phyloP scores from a whole-genome alignment of 2,329 filamentous ascomycete genomes.

The Talaromyces sp. region DNA sequence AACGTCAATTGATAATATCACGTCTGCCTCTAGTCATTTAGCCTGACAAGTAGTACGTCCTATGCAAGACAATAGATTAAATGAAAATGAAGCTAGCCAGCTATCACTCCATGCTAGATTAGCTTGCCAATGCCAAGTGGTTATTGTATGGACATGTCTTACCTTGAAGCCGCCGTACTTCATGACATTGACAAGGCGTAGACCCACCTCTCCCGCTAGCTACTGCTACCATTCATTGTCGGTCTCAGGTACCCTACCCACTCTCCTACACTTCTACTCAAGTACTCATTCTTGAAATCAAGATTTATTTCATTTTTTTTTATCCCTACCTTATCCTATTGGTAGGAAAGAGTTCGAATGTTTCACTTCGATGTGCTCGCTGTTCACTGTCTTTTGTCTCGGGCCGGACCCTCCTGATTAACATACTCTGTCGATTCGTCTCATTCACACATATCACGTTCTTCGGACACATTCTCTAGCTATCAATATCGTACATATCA shows the following conservation, averaged over 20 bases:
- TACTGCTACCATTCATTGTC: not conserved
- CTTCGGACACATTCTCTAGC: not conserved
- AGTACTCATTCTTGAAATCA: not conserved
- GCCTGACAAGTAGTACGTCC: not conserved
- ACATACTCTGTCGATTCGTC: not conserved
- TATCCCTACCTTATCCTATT: not conserved
- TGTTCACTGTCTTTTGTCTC: not conserved
- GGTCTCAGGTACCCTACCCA: not conserved
- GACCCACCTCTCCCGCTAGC: not conserved
- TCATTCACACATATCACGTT: not conserved
- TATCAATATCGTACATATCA: not conserved
- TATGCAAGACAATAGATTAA: not conserved
- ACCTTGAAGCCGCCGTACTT: not conserved
- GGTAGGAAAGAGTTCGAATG: not conserved
- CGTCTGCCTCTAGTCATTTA: conserved; percentile 6
- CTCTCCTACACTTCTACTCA: not conserved
- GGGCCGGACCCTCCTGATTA: conserved; percentile 6
- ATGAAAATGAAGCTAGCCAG: not conserved
- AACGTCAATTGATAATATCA: conserved; percentile 16
- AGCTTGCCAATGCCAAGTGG: not conserved
- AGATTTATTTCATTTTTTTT: not conserved
- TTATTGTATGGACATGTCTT: not conserved
- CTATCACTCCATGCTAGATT: not conserved
- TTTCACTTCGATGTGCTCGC: conserved; percentile 3
- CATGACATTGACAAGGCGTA: not conserved